A percentile compares a stretch with the other conserved stretches of the same genome.
These are phyloP conservation scores for Cladosporium sp. DNA, from an alignment of 2,329 filamentous ascomycete genomes.

Conservation along the genomic window DNA sequence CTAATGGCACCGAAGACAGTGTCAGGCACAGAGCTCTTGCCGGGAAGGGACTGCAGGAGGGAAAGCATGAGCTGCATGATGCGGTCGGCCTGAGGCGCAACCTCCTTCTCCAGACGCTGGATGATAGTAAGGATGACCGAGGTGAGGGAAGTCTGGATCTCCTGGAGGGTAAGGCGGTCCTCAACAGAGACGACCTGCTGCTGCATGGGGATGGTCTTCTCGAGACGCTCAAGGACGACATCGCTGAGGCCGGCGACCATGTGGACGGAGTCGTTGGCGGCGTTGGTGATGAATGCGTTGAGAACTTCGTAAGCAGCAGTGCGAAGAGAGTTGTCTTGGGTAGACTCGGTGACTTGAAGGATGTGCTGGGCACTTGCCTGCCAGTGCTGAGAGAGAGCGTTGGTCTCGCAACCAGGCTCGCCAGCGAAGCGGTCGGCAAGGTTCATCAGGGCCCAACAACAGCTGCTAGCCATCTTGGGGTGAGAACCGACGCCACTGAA, in stretches of 20 bases:
- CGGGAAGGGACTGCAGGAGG: slow-evolving; percentile 69
- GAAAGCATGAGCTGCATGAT: slow-evolving; percentile 89
- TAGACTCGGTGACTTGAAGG: slow-evolving; percentile 79
- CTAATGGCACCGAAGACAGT: slow-evolving; percentile 89
- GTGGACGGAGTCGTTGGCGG: slow-evolving; percentile 77
- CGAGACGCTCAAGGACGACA: slow-evolving; percentile 84
- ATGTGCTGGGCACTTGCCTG: slow-evolving; percentile 84
- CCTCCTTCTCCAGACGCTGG: slow-evolving; percentile 83
- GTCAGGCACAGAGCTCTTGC: slow-evolving; percentile 92
- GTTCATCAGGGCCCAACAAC: slow-evolving; percentile 99
- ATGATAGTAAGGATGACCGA: slow-evolving; percentile 91
- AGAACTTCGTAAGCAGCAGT: slow-evolving; percentile 97
- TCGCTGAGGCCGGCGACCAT: slow-evolving; percentile 79
- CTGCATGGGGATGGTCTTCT: slow-evolving; percentile 85
- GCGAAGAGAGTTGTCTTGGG: slow-evolving; percentile 81
- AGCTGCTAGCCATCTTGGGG: slow-evolving; percentile 95
- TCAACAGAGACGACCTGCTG: slow-evolving; percentile 93
- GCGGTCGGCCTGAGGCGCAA: slow-evolving; percentile 81
- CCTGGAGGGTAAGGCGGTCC: slow-evolving; percentile 90
- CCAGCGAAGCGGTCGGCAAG: slow-evolving; percentile 92
- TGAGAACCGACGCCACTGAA: slow-evolving; percentile 87
- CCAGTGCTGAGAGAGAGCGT: slow-evolving; percentile 87
- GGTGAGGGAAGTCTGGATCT: slow-evolving; percentile 94
- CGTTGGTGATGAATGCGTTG: slow-evolving; percentile 87
- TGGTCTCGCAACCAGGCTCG: slow-evolving; percentile 71